Evolutionary conservation across 2,329 filamentous ascomycete genomes (phyloP), one percentile per base, ranked within the genome.

Genomic region (Drechmeria coniospora): DNA sequence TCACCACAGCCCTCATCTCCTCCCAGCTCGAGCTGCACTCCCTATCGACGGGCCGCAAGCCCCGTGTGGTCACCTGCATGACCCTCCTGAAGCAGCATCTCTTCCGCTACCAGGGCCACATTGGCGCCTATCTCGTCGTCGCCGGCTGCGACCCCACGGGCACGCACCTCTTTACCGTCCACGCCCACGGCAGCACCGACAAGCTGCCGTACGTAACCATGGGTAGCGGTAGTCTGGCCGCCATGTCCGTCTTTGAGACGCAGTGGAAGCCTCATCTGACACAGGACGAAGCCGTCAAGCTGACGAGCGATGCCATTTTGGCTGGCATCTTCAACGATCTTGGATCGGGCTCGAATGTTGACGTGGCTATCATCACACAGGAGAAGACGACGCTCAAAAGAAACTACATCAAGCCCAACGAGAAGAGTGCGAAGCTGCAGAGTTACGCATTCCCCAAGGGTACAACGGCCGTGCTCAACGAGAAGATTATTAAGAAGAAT

Each of bases 131-230:
- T 59, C 77, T 98, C 32, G 90, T 98, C 41, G 82, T 98, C 32
- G 90, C 90, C 21, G 90, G 90, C 40, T 86, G 92, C 49, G 90
- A 98, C 53, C 87, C 92, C 19, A 98, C 90, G 1, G 90, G 90
- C 46, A 74, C 79, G 25, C 84, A 93, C 46, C 77, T 98, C 36
- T 98, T 92, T 67, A 98, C 92, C 38, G 90, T 98, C 23, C 90
- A 98, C 60, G 90, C 90, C 34, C 92, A 98, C 65, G 90, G 92
- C 40, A 90, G 79, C 47, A 98, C 90, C 36, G 90, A 98, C 63
- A 98, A 95, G 66, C 76, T 98, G 26, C 90, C 90, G 27, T 98
- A 98, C 56, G 92, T 98, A 41, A 98, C 92, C 39, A 98, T 98
- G 90, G 90, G 90, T 30, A 92, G 81, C 15, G 90, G 90, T 38